Percentiles rank a stretch among this genome's conserved stretches.
These are phyloP conservation scores for Phyllosticta citrichinensis DNA, from an alignment of 2,329 filamentous ascomycete species.

Conservation along the genomic window DNA sequence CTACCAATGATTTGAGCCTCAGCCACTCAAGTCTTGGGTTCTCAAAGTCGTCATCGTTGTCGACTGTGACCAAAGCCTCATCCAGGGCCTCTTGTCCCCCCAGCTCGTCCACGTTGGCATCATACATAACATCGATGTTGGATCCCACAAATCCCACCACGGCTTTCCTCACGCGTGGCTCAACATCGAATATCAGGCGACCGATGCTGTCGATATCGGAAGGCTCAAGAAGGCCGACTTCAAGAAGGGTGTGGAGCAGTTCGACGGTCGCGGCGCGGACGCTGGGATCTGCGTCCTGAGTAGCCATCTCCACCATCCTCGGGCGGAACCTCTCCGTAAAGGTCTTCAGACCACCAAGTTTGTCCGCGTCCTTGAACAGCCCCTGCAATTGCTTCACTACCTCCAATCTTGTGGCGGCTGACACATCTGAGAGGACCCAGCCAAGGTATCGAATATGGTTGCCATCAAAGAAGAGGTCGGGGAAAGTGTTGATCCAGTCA, in stretches of 20 bases:
- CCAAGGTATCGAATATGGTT: constrained; percentile 87
- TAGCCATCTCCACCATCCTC: constrained; percentile 86
- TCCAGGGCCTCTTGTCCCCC: constrained; percentile 68
- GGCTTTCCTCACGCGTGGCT: constrained; percentile 74
- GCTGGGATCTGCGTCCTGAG: constrained; percentile 67
- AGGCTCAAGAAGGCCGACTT: constrained; percentile 79
- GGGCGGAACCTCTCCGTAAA: constrained; percentile 89
- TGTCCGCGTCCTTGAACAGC: constrained; percentile 71
- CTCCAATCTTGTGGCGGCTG: constrained; percentile 66
- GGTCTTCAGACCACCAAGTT: constrained; percentile 65
- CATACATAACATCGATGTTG: constrained; percentile 72
- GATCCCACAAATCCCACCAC: constrained; percentile 85
- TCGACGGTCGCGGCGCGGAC: constrained; percentile 75
- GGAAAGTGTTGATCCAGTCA: constrained; percentile 76
- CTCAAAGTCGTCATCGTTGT: constrained; percentile 65
- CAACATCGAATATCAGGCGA: constrained; percentile 79
- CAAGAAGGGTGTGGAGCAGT: constrained; percentile 70
- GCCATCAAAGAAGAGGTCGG: constrained; percentile 82
- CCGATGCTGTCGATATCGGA: constrained; percentile 84
- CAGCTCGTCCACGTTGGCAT: constrained; percentile 71
- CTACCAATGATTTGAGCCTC: constrained; percentile 80
- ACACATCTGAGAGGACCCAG: constrained; percentile 84
- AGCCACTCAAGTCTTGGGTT: constrained; percentile 77
- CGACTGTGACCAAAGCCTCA: constrained; percentile 59
- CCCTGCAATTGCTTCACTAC: constrained; percentile 73